phyloP scores from a whole-genome alignment of 1,284 basidiomycete species.

The Butyriboletus pseudospeciosus region DNA sequence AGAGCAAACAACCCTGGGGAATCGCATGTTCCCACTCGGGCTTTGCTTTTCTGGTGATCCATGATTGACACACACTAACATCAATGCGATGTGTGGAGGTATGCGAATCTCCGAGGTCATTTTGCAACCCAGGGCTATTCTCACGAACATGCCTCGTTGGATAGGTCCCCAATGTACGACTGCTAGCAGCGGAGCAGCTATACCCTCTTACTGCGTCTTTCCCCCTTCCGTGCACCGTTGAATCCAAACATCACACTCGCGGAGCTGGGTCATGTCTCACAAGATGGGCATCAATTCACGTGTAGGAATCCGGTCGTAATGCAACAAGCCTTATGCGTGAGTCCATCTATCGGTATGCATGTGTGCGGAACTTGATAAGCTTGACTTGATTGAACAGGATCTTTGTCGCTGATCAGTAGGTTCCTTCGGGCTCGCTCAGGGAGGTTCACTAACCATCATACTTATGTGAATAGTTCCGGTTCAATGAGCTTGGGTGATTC shows the following conservation, averaged over 20 bases:
- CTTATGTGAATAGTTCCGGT: slow-evolving; percentile 38
- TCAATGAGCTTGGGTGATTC: slow-evolving; percentile 48
- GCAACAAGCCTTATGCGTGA: slow-evolving; percentile 33
- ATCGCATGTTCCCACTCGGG: slow-evolving; percentile 36
- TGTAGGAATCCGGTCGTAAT: slow-evolving; percentile 54
- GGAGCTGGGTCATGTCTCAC: slow-evolving; percentile 49
- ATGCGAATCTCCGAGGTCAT: background rate
- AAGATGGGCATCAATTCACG: slow-evolving; percentile 43
- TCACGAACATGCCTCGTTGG: background rate
- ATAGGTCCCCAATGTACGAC: slow-evolving; percentile 46
- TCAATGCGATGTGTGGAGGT: slow-evolving; percentile 51
- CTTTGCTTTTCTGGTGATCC: background rate
- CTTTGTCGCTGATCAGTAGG: slow-evolving; percentile 28
- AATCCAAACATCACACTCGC: slow-evolving; percentile 24
- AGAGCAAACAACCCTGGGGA: slow-evolving; percentile 50
- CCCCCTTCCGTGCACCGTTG: slow-evolving; percentile 51
- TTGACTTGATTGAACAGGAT: slow-evolving; percentile 18
- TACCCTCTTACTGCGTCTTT: slow-evolving; percentile 54
- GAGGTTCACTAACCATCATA: background rate
- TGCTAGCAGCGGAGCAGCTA: slow-evolving; percentile 35
- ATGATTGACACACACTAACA: slow-evolving; percentile 18
- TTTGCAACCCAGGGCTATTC: background rate
- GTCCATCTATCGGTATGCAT: background rate
- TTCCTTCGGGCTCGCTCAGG: background rate
- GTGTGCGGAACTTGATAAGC: background rate